Evolutionary conservation across 441 rosid species (phyloP).

Genomic region (Breynia disticha): DNA sequence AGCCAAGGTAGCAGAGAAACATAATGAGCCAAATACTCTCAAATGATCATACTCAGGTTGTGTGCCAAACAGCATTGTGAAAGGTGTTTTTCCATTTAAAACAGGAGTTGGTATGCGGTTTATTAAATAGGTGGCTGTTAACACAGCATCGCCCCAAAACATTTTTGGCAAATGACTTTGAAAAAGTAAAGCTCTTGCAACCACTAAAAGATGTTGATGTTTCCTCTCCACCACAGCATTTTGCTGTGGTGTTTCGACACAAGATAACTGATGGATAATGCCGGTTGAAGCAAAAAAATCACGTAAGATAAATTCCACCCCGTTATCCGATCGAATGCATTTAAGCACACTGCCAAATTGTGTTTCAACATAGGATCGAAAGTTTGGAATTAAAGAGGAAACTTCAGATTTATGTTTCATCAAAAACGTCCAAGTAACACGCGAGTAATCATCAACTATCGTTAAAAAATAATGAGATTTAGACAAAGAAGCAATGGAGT

Average conservation of each 20-base stretch:
- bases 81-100: background rate
- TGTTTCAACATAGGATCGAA: background rate
- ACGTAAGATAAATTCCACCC: background rate
- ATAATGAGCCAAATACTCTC: background rate
- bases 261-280: background rate
- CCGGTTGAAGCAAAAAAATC: background rate
- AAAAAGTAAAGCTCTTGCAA: slow-evolving; percentile 1
- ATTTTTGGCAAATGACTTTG: background rate
- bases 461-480: background rate
- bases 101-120: background rate
- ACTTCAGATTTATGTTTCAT: background rate
- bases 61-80: background rate
- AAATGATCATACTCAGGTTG: background rate
- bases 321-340: background rate
- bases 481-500: background rate
- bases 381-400: background rate
- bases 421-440: background rate
- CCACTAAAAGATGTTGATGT: background rate
- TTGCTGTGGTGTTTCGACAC: too few relatives aligned
- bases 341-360: background rate
- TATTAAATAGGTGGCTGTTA: background rate
- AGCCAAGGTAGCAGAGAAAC: too few relatives aligned
- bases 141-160: background rate
- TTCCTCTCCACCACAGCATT: background rate
- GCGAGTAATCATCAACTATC: background rate